A percentile compares a stretch with the other conserved stretches of the same genome.
Conservation (phyloP, 2,329 filamentous ascomycete species). For the Fusarium sp. region DNA sequence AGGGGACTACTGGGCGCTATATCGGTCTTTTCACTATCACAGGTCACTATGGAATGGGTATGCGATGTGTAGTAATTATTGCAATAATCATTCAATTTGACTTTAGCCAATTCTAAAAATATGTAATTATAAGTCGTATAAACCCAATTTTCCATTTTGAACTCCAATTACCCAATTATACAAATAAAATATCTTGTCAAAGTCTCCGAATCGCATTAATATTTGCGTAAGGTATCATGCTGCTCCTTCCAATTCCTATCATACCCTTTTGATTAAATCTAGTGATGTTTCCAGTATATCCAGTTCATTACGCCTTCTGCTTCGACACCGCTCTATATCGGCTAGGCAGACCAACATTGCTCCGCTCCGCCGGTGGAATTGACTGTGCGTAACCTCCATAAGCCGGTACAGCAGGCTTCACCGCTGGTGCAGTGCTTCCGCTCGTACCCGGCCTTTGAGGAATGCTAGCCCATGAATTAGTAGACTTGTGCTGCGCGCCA, state of each 20-base stretch:
- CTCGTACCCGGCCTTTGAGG: slow-evolving; percentile 1
- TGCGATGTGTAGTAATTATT: no score
- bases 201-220: neutral
- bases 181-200: neutral
- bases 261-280: neutral
- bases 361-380: slow-evolving; percentile 24
- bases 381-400: slow-evolving; percentile 26
- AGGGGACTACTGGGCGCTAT: no score
- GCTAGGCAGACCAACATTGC: slow-evolving; percentile 28
- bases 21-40: no score
- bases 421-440: neutral
- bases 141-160: neutral
- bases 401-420: slow-evolving; percentile 11
- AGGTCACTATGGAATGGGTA: no score
- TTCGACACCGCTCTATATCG: slow-evolving; percentile 27
- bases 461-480: neutral
- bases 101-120: no score
- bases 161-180: neutral
- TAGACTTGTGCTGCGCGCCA: neutral
- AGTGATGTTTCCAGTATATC: neutral
- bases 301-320: neutral
- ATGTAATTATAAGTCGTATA: neutral
- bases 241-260: neutral
- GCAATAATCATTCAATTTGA: no score
- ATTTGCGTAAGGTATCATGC: neutral